Conservation (phyloP, 208 protist genomes). For the Leishmania aethiopica region DNA sequence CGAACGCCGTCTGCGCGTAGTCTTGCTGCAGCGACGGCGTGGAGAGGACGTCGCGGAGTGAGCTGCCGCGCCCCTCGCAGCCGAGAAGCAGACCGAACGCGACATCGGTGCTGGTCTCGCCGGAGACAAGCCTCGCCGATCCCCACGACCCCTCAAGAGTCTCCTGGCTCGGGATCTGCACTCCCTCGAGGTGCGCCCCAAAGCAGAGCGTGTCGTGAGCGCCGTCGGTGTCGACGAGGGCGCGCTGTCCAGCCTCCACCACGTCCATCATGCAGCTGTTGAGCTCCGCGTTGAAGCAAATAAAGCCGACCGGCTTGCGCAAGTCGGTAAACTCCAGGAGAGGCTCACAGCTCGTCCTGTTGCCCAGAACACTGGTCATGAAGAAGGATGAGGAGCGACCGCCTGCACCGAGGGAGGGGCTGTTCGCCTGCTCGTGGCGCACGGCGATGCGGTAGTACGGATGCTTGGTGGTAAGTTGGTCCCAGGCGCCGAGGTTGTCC, state of each 20-base stretch:
- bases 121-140: conserved; percentile 30
- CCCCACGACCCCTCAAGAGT: conserved; percentile 60
- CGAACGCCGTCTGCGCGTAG: conserved; percentile 83
- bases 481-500: conserved; percentile 79
- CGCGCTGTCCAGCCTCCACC: conserved; percentile 48
- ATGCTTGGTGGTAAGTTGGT: conserved; percentile 74
- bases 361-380: conserved; percentile 51
- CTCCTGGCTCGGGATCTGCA: conserved; percentile 37
- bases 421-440: conserved; percentile 83
- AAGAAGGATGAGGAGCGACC: conserved; percentile 61
- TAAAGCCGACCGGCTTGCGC: conserved; percentile 79
- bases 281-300: conserved; percentile 81
- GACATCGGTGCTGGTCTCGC: conserved; percentile 30
- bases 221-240: conserved; percentile 1
- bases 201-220: conserved; percentile 52
- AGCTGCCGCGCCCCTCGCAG: conserved; percentile 82
- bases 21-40: conserved; percentile 72
- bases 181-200: conserved; percentile 46
- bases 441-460: conserved; percentile 87
- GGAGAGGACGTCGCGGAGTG: conserved; percentile 62
- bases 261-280: conserved; percentile 66
- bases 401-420: conserved; percentile 41
- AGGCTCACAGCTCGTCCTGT: conserved; percentile 44
- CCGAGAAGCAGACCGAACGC: conserved; percentile 72
- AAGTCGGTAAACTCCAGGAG: conserved; percentile 85